phyloP scores from a whole-genome alignment of 2,329 filamentous ascomycete genomes.

The Colletotrichum karsti region DNA sequence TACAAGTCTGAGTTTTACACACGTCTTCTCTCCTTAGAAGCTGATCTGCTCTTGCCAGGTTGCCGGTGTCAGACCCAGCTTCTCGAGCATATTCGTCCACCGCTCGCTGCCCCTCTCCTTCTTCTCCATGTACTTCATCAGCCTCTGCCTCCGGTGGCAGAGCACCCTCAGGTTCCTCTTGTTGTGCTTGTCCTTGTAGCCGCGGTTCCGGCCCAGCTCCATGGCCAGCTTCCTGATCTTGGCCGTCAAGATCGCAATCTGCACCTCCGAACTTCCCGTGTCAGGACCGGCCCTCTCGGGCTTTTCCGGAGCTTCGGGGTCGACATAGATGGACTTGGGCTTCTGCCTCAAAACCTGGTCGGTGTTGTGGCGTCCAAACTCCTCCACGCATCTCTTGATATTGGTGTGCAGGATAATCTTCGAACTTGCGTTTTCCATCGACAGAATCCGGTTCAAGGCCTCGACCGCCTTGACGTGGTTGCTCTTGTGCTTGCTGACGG shows the following conservation, averaged over 20 bases:
- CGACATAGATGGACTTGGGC: slow-evolving; percentile 54
- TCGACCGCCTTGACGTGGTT: slow-evolving; percentile 74
- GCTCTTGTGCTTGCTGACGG: slow-evolving; percentile 55
- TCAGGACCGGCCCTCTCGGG: slow-evolving; percentile 80
- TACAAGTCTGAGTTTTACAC: slow-evolving; percentile 52
- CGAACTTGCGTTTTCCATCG: slow-evolving; percentile 78
- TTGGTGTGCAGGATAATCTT: slow-evolving; percentile 85
- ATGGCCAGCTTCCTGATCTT: slow-evolving; percentile 88
- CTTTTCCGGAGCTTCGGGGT: slow-evolving; percentile 48
- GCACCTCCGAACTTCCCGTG: slow-evolving; percentile 96
- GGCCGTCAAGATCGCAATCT: slow-evolving; percentile 92
- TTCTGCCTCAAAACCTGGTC: slow-evolving; percentile 75
- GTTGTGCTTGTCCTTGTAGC: slow-evolving; percentile 90
- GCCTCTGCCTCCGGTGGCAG: slow-evolving; percentile 88
- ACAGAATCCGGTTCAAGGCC: slow-evolving; percentile 82
- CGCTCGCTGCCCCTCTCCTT: slow-evolving; percentile 92
- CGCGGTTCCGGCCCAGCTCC: slow-evolving; percentile 71
- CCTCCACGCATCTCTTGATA: slow-evolving; percentile 82
- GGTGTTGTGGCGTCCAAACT: slow-evolving; percentile 91
- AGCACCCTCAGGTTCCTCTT: slow-evolving; percentile 88
- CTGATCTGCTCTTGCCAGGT: slow-evolving; percentile 93
- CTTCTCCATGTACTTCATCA: slow-evolving; percentile 84
- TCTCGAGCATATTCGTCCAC: slow-evolving; percentile 87
- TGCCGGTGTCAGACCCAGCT: slow-evolving; percentile 84
- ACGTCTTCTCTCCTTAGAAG: slow-evolving; percentile 56